Evolutionary conservation across 768 basidiomycete species (phyloP).

Genomic region (Fistulinella prunicolor): DNA sequence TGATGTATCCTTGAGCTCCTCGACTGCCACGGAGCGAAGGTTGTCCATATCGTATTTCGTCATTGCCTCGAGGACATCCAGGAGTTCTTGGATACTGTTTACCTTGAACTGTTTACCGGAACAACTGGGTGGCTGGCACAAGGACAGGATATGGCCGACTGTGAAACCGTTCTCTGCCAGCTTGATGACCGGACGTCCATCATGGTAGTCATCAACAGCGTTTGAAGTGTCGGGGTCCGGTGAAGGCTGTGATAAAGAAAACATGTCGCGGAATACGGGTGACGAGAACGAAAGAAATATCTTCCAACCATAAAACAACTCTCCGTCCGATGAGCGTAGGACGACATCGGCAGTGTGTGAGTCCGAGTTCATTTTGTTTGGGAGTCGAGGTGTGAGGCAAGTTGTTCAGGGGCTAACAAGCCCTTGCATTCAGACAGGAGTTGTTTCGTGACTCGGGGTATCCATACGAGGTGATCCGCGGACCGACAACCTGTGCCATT

Average conservation of each 20-base stretch:
- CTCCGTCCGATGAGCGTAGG: constrained; percentile 13
- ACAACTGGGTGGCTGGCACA: constrained; percentile 9
- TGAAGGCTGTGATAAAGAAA: constrained; percentile 11
- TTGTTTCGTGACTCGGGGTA: too few species aligned
- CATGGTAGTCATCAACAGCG: not conserved
- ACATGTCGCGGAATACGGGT: constrained; percentile 14
- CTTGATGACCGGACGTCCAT: constrained; percentile 6
- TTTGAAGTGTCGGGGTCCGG: too few species aligned
- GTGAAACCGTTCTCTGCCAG: constrained; percentile 10
- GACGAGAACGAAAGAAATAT: constrained; percentile 8
- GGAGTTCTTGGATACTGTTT: not conserved
- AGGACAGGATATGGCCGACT: constrained; percentile 3
- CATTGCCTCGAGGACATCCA: constrained; percentile 5
- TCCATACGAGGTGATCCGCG: too few species aligned
- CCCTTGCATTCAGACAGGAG: too few species aligned
- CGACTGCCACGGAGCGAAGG: not conserved
- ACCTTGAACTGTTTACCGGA: not conserved
- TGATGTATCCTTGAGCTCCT: not conserved
- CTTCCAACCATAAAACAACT: constrained; percentile 8
- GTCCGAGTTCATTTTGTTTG: not conserved
- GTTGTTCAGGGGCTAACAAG: too few species aligned
- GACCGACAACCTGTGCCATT: too few species aligned
- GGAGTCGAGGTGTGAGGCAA: too few species aligned
- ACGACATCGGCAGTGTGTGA: constrained; percentile 9
- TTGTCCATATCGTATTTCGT: constrained; percentile 18